Conservation (phyloP, 352 stramenopile genomes). For the Nothophytophthora sp. region DNA sequence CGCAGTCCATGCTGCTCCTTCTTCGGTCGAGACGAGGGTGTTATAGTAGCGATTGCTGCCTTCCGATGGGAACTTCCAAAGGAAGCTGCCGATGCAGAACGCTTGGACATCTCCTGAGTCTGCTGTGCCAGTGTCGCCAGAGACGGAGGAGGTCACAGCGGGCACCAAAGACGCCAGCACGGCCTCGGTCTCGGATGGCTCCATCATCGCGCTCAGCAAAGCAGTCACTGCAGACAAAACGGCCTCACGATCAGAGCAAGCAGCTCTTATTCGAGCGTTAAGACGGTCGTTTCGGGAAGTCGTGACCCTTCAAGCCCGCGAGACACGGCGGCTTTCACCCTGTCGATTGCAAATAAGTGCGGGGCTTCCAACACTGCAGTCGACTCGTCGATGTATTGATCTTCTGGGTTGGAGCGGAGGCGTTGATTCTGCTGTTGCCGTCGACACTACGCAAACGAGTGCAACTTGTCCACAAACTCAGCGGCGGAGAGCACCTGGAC, state of each 20-base stretch:
- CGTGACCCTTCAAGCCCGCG: not conserved
- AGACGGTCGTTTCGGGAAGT: not conserved
- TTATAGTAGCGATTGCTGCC: constrained; percentile 35
- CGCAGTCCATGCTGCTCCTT: no score
- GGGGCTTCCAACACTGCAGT: no score
- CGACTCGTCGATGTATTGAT: no score
- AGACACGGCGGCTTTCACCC: no score
- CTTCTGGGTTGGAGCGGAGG: no score
- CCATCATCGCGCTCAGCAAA: constrained; percentile 10
- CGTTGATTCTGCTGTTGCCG: not conserved
- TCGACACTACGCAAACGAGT: constrained; percentile 32
- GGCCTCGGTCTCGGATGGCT: constrained; percentile 8
- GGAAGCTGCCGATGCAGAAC: constrained; percentile 16
- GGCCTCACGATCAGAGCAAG: no score
- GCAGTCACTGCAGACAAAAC: no score
- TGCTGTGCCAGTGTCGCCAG: not conserved
- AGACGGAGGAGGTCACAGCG: constrained; percentile 8
- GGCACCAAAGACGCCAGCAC: constrained; percentile 12
- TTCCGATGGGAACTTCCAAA: constrained; percentile 79
- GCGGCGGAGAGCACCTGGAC: constrained; percentile 29
- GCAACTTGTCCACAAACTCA: constrained; percentile 36
- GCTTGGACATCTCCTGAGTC: constrained; percentile 11
- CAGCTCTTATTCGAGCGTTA: constrained; percentile 1
- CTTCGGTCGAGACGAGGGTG: no score
- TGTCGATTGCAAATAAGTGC: no score